Base-by-base conservation (phyloP, 306 rosid genomes). In the Geum urbanum region DNA sequence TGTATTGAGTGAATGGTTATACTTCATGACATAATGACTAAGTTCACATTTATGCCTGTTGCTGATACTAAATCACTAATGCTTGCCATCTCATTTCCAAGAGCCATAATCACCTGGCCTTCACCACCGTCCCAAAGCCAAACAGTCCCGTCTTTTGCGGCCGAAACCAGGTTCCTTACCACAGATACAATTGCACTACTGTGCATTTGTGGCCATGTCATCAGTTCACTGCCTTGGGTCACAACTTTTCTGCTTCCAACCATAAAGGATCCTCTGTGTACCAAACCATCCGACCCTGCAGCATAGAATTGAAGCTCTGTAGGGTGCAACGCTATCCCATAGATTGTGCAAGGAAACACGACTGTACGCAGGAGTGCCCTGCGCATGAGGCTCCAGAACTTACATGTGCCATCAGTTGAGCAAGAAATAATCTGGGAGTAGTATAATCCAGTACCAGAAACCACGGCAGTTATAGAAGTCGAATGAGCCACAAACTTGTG, bases 221-320 rank as follows among this genome's bases (percentile, higher is more conserved):
- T 67, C n/a, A n/a, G n/a, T n/a, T n/a, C n/a, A n/a, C n/a, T n/a
- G n/a, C n/a, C n/a, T n/a, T n/a, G n/a, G n/a, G n/a, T n/a, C n/a
- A n/a, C n/a, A n/a, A n/a, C n/a, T n/a, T n/a, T n/a, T n/a, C n/a
- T n/a, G n/a, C n/a, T n/a, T n/a, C n/a, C n/a, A n/a, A n/a, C n/a
- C n/a, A n/a, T n/a, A n/a, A n/a, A n/a, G n/a, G n/a, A n/a, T n/a
- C n/a, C n/a, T n/a, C n/a, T n/a, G n/a, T n/a, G n/a, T n/a, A n/a
- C n/a, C n/a, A 80, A 84, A n/a, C 97, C 97, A 67, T 92, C 87
- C 5, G 82, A 79, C 13, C 96, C 97, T 46, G 81, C 92, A 6
- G 82, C 94, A 45, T 80, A 87, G 55, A 87, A 80, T 11, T 76
- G 52, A 1, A 78, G 78, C 27, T 69, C 84, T n/a, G 58, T 32